Conservation (phyloP, 208 protist species). For the Leishmania guyanensis region DNA sequence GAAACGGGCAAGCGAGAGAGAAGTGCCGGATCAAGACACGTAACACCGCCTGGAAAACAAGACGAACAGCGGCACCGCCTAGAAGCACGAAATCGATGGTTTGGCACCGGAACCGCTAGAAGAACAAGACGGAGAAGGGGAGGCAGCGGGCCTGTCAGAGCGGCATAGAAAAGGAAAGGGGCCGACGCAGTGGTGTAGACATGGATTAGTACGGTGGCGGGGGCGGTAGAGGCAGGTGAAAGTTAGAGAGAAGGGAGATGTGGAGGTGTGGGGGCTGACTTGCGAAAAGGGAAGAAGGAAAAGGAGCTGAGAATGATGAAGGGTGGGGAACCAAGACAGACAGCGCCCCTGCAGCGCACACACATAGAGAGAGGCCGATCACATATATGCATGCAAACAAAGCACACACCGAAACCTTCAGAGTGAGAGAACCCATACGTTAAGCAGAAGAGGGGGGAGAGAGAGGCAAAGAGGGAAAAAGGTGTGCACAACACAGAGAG, state of each 20-base stretch:
- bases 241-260: neutral
- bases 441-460: neutral
- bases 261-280: no score
- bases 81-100: neutral
- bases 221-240: neutral
- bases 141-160: neutral
- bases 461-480: neutral
- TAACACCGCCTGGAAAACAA: neutral
- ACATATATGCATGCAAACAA: no score
- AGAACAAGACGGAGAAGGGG: neutral
- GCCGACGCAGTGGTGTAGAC: neutral
- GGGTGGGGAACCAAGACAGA: no score
- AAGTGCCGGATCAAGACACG: neutral
- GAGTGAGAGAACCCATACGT: no score
- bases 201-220: neutral
- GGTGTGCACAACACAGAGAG: neutral
- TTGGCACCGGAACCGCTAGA: neutral
- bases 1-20: neutral
- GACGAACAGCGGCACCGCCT: neutral
- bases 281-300: no score
- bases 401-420: no score
- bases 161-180: neutral
- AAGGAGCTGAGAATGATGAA: no score
- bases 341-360: no score
- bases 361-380: no score